These are phyloP conservation scores for Gossypium schwendimanii DNA, from an alignment of 441 rosid genomes.

Conservation along the genomic window DNA sequence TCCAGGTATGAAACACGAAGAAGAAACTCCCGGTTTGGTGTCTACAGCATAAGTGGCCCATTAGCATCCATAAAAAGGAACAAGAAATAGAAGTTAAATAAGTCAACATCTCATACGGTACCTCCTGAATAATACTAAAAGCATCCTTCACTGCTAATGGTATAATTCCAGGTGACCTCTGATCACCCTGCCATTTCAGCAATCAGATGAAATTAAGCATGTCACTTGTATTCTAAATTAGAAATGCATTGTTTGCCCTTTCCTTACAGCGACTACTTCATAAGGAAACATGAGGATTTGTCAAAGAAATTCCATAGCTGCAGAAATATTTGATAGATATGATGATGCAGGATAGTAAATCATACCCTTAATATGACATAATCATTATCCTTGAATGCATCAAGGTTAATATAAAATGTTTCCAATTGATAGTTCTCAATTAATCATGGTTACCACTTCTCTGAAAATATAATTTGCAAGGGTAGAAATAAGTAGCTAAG, in stretches of 20 bases:
- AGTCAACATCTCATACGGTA: constrained; percentile 28
- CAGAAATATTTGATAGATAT: neutral
- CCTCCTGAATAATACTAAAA: constrained; percentile 98
- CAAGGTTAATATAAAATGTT: neutral
- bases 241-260: neutral
- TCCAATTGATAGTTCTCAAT: neutral
- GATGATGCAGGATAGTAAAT: no score
- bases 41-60: constrained; percentile 41
- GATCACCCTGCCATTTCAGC: constrained; percentile 84
- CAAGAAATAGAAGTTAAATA: constrained; percentile 17
- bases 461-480: neutral
- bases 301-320: neutral
- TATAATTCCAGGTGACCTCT: constrained; percentile 99
- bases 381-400: neutral
- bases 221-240: constrained; percentile 9
- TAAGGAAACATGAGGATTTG: neutral
- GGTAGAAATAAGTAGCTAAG: neutral
- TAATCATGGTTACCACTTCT: neutral
- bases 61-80: constrained; percentile 14
- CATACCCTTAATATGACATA: neutral
- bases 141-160: constrained; percentile 97
- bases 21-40: constrained; percentile 89
- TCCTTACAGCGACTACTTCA: neutral
- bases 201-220: constrained; percentile 18
- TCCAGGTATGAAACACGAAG: constrained; percentile 96